Percentiles rank a stretch among this genome's conserved stretches.
These are phyloP conservation scores for Sordariomycetes sp. DNA, from an alignment of 2,329 filamentous ascomycete genomes.

Conservation along the genomic window DNA sequence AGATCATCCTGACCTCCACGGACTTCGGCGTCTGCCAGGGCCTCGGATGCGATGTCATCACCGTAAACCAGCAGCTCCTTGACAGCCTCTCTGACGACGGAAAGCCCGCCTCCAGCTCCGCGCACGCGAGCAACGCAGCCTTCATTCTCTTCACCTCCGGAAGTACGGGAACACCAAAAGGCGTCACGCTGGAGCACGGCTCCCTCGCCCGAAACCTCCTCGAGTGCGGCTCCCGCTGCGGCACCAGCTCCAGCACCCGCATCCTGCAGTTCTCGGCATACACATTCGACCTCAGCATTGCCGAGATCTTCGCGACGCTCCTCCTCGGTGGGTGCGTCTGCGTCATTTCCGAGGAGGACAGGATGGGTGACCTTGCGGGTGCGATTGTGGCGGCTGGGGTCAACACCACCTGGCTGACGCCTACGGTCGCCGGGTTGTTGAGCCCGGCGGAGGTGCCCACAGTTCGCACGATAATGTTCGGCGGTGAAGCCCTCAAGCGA, in stretches of 20 bases:
- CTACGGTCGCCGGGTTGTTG: slow-evolving; percentile 32
- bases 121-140: slow-evolving; percentile 16
- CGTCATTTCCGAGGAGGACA: slow-evolving; percentile 38
- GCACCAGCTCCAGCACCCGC: neutral
- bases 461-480: slow-evolving; percentile 24
- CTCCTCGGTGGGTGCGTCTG: slow-evolving; percentile 34
- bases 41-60: neutral
- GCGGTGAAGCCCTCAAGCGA: slow-evolving; percentile 35
- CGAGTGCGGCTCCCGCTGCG: slow-evolving; percentile 15
- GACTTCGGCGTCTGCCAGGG: neutral
- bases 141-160: slow-evolving; percentile 54
- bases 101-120: neutral
- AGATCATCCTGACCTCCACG: slow-evolving; percentile 21
- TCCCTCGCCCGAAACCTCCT: slow-evolving; percentile 30
- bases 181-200: slow-evolving; percentile 37
- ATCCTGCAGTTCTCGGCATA: slow-evolving; percentile 36
- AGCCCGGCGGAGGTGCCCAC: slow-evolving; percentile 29
- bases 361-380: slow-evolving; percentile 26
- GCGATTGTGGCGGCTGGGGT: slow-evolving; percentile 27
- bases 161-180: slow-evolving; percentile 51
- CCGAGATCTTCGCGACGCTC: slow-evolving; percentile 40
- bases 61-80: neutral
- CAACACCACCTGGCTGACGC: slow-evolving; percentile 37
- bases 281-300: slow-evolving; percentile 40
- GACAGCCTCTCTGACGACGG: slow-evolving; percentile 21